Evolutionary conservation across 2,329 filamentous ascomycete genomes (phyloP).

Genomic region (Penicillium sp.): DNA sequence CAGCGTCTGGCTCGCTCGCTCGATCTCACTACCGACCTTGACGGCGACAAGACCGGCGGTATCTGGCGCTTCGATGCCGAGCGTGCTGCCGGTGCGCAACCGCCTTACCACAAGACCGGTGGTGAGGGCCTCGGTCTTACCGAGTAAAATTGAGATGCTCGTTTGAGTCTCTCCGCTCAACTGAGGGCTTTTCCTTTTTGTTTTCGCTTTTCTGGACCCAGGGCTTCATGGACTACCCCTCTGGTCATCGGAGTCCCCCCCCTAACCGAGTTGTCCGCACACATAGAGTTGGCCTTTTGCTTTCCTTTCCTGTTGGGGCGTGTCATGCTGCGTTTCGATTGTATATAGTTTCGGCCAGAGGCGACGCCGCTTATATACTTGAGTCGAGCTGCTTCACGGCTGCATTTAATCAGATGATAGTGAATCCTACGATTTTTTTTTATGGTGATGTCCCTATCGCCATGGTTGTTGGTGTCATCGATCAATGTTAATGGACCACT

Average conservation of each 20-base stretch:
- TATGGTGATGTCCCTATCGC: no score
- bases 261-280: constrained; percentile 11
- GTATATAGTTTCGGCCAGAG: constrained; percentile 23
- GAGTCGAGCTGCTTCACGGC: constrained; percentile 7
- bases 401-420: constrained; percentile 22
- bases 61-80: constrained; percentile 66
- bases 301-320: constrained; percentile 11
- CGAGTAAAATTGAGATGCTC: constrained; percentile 9
- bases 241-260: constrained; percentile 1
- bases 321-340: constrained; percentile 21
- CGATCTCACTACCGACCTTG: constrained; percentile 44
- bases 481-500: no score
- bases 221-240: constrained; percentile 2
- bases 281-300: constrained; percentile 22
- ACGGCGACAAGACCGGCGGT: constrained; percentile 65
- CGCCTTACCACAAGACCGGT: constrained; percentile 44
- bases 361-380: constrained; percentile 11
- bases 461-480: no score
- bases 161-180: neutral
- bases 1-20: constrained; percentile 44
- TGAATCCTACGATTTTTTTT: no score
- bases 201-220: constrained; percentile 7
- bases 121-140: constrained; percentile 41
- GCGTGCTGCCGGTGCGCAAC: constrained; percentile 47
- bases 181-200: constrained; percentile 2